Conservation (phyloP, 2,329 filamentous ascomycete genomes). For the Fusarium newnesense region DNA sequence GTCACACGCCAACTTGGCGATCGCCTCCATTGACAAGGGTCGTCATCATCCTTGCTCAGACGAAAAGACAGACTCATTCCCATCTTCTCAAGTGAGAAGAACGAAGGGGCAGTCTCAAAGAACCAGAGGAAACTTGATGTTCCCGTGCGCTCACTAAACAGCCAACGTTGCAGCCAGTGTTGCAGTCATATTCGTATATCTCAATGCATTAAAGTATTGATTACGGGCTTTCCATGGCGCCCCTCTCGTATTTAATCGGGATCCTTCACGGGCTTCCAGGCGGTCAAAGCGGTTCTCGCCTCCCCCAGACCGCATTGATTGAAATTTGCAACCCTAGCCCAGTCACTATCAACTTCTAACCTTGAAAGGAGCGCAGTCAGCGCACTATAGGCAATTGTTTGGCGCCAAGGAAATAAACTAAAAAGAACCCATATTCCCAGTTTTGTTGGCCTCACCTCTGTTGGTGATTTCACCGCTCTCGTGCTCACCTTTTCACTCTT, state of each 20-base stretch:
- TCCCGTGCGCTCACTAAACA: conserved; percentile 12
- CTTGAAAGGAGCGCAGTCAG: conserved; percentile 33
- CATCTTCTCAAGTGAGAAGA: conserved; percentile 1
- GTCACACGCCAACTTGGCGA: conserved; percentile 36
- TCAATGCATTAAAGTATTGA: conserved; percentile 34
- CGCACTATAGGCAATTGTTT: conserved; percentile 31
- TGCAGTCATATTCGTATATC: conserved; percentile 19
- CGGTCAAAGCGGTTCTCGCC: conserved; percentile 42
- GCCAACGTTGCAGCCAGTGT: neutral
- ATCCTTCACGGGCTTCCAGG: conserved; percentile 40
- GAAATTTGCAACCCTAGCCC: conserved; percentile 36
- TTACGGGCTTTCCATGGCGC: conserved; percentile 35
- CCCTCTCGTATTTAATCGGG: conserved; percentile 33
- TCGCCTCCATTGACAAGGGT: conserved; percentile 32
- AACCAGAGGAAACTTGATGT: conserved; percentile 24
- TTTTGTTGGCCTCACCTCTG: conserved; percentile 11
- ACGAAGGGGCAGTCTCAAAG: neutral
- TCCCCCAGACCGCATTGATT: conserved; percentile 39
- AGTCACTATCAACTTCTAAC: conserved; percentile 27
- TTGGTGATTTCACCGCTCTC: conserved; percentile 31
- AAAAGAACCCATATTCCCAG: conserved; percentile 26
- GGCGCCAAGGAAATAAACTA: conserved; percentile 36
- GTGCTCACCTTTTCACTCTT: conserved; percentile 5
- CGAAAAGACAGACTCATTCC: neutral
- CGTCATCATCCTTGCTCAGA: conserved; percentile 27